Conservation (phyloP, 345 rosid species). For the Anastatica hierochuntica region DNA sequence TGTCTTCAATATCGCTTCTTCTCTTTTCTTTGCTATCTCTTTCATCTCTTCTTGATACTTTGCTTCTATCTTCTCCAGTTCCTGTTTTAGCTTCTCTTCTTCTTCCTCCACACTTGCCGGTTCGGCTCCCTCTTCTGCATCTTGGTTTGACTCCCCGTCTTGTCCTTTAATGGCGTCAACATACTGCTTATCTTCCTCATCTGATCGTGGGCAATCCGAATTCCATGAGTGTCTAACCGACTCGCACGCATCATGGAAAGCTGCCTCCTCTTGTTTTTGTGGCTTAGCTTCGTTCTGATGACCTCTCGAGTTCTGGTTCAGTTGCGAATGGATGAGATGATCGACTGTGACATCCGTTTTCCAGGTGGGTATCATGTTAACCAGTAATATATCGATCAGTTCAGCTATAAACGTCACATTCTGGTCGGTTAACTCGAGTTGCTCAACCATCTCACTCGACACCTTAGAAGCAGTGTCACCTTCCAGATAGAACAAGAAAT, state of each 20-base stretch:
- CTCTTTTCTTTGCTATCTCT: constrained; percentile 45
- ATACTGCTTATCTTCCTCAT: not conserved
- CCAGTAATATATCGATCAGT: constrained; percentile 50
- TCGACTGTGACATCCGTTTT: constrained; percentile 26
- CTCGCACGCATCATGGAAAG: not conserved
- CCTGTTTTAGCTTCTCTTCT: constrained; percentile 34
- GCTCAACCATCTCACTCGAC: constrained; percentile 86
- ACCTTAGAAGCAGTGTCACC: constrained; percentile 60
- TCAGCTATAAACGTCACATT: constrained; percentile 65
- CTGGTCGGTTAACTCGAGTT: constrained; percentile 55
- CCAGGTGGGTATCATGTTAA: constrained; percentile 42
- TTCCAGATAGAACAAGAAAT: constrained; percentile 59
- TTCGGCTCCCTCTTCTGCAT: constrained; percentile 19
- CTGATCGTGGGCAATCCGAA: not conserved
- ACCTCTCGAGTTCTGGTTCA: constrained; percentile 1
- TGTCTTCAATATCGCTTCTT: constrained; percentile 33
- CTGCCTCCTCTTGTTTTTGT: not conserved
- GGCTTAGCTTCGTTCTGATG: not conserved
- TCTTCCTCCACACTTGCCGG: constrained; percentile 25
- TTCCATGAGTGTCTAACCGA: too few species aligned
- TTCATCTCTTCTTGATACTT: constrained; percentile 44
- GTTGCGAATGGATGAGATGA: constrained; percentile 11
- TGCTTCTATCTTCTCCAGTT: constrained; percentile 41
- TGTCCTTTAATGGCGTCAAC: not conserved
- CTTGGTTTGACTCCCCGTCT: not conserved